These are phyloP conservation scores for Solanum dulcamara DNA, from an alignment of 257 asterid species.

Conservation along the genomic window DNA sequence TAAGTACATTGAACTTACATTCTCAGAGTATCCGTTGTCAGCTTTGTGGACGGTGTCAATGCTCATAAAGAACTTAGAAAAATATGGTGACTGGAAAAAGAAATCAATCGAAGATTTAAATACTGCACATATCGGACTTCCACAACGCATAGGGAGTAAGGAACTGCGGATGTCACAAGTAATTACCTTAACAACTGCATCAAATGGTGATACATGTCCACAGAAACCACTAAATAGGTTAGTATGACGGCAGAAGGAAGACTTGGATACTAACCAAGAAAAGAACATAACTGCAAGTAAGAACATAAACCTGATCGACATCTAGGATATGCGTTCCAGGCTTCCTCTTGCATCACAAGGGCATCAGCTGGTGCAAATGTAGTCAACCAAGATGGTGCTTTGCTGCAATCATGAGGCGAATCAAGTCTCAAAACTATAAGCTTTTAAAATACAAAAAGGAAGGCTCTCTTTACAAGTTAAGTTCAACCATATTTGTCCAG, in stretches of 20 bases:
- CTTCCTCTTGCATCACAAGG: slow-evolving; percentile 11
- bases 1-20: slow-evolving; percentile 34
- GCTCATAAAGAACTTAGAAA: slow-evolving; percentile 36
- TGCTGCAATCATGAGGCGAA: background rate
- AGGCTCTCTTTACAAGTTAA: background rate
- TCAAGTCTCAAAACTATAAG: background rate
- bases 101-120: background rate
- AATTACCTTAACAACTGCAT: slow-evolving; percentile 71
- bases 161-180: background rate
- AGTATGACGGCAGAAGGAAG: background rate
- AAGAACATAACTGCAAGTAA: background rate
- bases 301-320: slow-evolving; percentile 7
- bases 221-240: slow-evolving; percentile 7
- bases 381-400: slow-evolving; percentile 9
- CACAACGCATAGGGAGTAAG: background rate
- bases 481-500: background rate
- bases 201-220: slow-evolving; percentile 1
- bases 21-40: slow-evolving; percentile 43
- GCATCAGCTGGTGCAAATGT: slow-evolving; percentile 8
- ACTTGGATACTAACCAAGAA: background rate
- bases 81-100: slow-evolving; percentile 67
- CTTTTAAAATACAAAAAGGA: background rate
- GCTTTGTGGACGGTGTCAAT: slow-evolving; percentile 6
- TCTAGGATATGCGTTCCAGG: slow-evolving; percentile 9
- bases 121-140: background rate